Evolutionary conservation across 768 basidiomycete species (phyloP), one percentile per base, ranked within the genome.

Genomic region (Russula sp.): DNA sequence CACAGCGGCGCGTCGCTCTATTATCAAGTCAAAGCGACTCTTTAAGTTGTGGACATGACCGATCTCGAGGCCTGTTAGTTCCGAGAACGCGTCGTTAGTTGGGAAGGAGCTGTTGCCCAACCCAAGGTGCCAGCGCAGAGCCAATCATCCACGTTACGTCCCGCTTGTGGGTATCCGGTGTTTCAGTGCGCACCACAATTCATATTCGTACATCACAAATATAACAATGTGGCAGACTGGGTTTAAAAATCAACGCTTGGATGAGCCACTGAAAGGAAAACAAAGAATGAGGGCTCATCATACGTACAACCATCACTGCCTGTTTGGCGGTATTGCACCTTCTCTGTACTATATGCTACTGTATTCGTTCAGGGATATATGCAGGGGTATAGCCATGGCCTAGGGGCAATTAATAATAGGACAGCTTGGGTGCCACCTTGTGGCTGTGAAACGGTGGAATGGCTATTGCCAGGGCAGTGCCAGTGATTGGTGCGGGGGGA

Each of bases 171-270:
- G 18, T 44, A 52, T 32, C 16, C n/a, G 39, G 4, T 10, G 4
- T 4, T 55, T 27, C 35, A 22, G 11, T 10, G 14, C 9, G 52
- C 20, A 8, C 4, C 3, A 11, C 10, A 18, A 32, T 20, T n/a
- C 55, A 44, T 18, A 18, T 11, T 42, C 14, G n/a, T 27, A 11
- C 18, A 47, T 47, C 14, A 44, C 27, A 47, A 47, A 44, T 9
- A 44, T 16, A 52, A 57, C n/a, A 60, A 47, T 1, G 39, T 22
- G n/a, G 27, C 27, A 20, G 39, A 37, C 55, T 51, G 49, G 49
- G 55, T 51, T 62, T 45, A 20, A 62, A 62, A 57, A 39, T n/a
- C 13, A 37, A 56, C 10, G 56, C 18, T 8, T 37, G 56, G 32
- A 59, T n/a, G 13, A n/a, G n/a, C 9, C 27, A 32, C 32, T 11